Evolutionary conservation across 805 yeast genomes (phyloP), one percentile per base, ranked within the genome.

Genomic region (Grigorovia transvaalensis): DNA sequence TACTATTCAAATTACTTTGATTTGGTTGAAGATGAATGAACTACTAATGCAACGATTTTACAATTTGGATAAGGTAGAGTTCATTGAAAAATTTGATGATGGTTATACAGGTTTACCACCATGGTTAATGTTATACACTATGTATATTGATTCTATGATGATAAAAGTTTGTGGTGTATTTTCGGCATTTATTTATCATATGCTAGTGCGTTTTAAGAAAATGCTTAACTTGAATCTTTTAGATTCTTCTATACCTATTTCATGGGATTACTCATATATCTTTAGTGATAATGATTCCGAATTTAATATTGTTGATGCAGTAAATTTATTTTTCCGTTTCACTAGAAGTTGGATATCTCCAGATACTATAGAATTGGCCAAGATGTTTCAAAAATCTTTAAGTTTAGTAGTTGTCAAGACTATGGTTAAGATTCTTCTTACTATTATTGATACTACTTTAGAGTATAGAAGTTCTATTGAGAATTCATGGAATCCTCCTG

Each of bases 401-500:
- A 17, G 47, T 8, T 53, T 57, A 19, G 52, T 52, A 12, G 30
- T 55, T 13, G 17, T 45, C 1, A 30, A 54, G 18, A 50, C 62
- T 4, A 35, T 57, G 45, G 62, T 56, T 19, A 54, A 46, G 33
- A 51, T 58, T 1, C 51, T 45, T 29, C 50, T 64, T 47, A 55
- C 58, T 8, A 55, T 61, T 12, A 44, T 59, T 2, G 51, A 52
- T 13, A 60, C 56, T 23, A 60, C 60, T 1, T 17, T 60, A 9
- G 60, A 58, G 19, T 56, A 56, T 43, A 54, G 64, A 47, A 53
- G 54, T 11, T 51, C 47, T 17, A 53, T 56, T 1, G 65, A 61
- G 35, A 49, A 40, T 15, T 44, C 54, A 2, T 57, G 60, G 60
- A n/a, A 9, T 27, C 47, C 47, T 23, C 6, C 27, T 23, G 6